A percentile compares a stretch with the other conserved stretches of the same genome.
phyloP scores from a whole-genome alignment of 305 asterid genomes.

The Rubia tinctorum region DNA sequence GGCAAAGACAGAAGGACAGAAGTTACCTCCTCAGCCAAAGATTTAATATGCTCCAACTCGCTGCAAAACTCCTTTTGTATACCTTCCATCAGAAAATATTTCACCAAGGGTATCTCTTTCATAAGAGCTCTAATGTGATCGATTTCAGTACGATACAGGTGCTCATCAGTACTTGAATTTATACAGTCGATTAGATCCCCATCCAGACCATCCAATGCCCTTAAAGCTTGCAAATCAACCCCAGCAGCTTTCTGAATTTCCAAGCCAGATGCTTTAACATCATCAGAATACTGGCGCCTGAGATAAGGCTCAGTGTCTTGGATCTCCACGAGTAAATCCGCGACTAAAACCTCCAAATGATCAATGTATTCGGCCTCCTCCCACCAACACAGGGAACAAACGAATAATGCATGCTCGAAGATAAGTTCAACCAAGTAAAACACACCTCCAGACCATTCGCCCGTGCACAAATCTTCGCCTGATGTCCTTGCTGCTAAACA shows the following conservation, averaged over 20 bases:
- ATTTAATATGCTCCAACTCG: neutral
- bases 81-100: neutral
- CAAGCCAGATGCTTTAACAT: neutral
- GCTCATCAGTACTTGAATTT: neutral
- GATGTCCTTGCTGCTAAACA: neutral
- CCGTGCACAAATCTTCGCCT: neutral
- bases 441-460: neutral
- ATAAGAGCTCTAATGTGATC: neutral
- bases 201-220: neutral
- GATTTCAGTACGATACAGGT: neutral
- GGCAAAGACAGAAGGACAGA: neutral
- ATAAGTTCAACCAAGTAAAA: neutral
- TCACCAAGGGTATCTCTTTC: neutral
- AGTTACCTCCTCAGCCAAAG: neutral
- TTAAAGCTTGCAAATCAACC: neutral
- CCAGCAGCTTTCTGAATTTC: neutral
- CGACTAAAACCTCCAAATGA: neutral
- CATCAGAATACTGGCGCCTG: neutral
- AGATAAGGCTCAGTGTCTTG: neutral
- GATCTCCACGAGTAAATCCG: neutral
- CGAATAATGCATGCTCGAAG: neutral
- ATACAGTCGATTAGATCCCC: neutral
- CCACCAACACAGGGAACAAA: constrained; percentile 4
- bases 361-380: too few species aligned
- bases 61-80: neutral